These are phyloP conservation scores for slime mould (Dictyostelium discoideum) DNA, from an alignment of 78 protist genomes.

Conservation along the genomic window dicty_2.7 NC_007088.5:3413501-3414000, in stretches of 20 bases:
- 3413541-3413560: slow-evolving; percentile 34
- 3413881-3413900: background rate
- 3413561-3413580: slow-evolving; percentile 3
- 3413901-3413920: background rate
- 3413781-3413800: background rate
- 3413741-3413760: background rate
- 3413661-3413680: slow-evolving; percentile 29
- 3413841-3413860: background rate
- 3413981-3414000: slow-evolving; percentile 5
- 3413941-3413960: background rate
- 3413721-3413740: background rate
- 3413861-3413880: slow-evolving; percentile 1
- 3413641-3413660: background rate
- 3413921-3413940: background rate
- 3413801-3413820: slow-evolving; percentile 3
- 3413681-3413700: slow-evolving; percentile 40
- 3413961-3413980: slow-evolving; percentile 1
- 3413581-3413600: slow-evolving; percentile 60
- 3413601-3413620: slow-evolving; percentile 17
- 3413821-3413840: slow-evolving; percentile 32
- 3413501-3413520: background rate
- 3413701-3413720: slow-evolving; percentile 15
- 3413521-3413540: slow-evolving; percentile 37
- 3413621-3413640: slow-evolving; percentile 42
- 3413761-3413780: background rate